A percentile compares a stretch with the other conserved stretches of the same genome.
These are phyloP conservation scores for Endocalyx cinctus DNA, from an alignment of 2,329 filamentous ascomycete genomes.

Conservation along the genomic window DNA sequence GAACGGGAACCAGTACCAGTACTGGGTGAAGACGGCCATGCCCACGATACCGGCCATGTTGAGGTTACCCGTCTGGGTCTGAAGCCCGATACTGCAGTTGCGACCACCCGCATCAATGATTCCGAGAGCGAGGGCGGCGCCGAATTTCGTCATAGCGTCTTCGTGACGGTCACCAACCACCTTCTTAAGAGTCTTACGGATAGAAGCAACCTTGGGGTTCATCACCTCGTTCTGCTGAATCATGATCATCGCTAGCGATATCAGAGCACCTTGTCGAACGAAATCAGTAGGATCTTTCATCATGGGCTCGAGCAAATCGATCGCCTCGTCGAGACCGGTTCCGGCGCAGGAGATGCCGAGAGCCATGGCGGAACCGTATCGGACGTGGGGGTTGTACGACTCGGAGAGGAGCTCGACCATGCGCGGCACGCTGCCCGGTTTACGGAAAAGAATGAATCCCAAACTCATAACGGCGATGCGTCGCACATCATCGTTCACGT, in stretches of 20 bases:
- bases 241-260: conserved; percentile 94
- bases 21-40: conserved; percentile 97
- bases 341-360: conserved; percentile 96
- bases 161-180: conserved; percentile 92
- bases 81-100: conserved; percentile 96
- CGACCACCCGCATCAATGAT: conserved; percentile 97
- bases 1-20: conserved; percentile 99
- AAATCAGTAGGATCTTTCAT: conserved; percentile 99
- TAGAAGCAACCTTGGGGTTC: conserved; percentile 91
- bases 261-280: conserved; percentile 91
- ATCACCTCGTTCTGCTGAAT: conserved; percentile 99
- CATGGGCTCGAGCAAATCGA: conserved; percentile 96
- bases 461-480: conserved; percentile 95
- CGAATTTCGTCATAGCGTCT: conserved; percentile 99
- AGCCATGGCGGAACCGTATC: conserved; percentile 97
- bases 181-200: conserved; percentile 91
- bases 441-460: conserved; percentile 97
- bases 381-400: conserved; percentile 97
- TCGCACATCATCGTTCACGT: conserved; percentile 96
- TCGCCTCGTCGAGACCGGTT: conserved; percentile 91
- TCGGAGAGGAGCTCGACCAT: conserved; percentile 98
- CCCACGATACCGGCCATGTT: conserved; percentile 98
- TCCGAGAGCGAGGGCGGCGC: conserved; percentile 85
- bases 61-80: conserved; percentile 95
- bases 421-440: conserved; percentile 91